Percentiles rank a stretch among this genome's conserved stretches.
Conservation (phyloP, 2,329 filamentous ascomycete species). For the Fusarium papillatum region DNA sequence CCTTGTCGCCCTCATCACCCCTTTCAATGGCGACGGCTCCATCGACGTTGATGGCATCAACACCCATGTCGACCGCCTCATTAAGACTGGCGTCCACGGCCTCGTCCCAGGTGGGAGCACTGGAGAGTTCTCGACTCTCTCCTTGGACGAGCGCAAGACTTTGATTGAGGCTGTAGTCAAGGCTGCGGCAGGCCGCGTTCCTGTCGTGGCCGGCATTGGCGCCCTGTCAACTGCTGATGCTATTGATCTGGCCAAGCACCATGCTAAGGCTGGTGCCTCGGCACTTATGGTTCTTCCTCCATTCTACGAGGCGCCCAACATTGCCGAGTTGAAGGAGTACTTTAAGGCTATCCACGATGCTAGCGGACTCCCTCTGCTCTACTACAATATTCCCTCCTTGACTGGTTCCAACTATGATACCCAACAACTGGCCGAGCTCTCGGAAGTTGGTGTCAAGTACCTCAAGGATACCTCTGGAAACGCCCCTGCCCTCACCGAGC, state of each 20-base stretch:
- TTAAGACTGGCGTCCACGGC: constrained; percentile 58
- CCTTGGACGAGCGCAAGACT: constrained; percentile 57
- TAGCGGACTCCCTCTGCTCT: constrained; percentile 55
- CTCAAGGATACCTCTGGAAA: constrained; percentile 65
- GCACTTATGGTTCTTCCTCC: constrained; percentile 62
- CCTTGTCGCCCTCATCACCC: constrained; percentile 60
- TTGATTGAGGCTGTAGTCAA: constrained; percentile 49
- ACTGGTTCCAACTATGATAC: constrained; percentile 47
- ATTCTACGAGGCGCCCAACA: constrained; percentile 58
- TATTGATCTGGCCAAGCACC: constrained; percentile 21
- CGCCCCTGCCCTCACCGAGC: constrained; percentile 58
- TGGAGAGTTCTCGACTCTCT: constrained; percentile 60
- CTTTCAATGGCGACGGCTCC: constrained; percentile 55
- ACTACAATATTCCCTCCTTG: constrained; percentile 56
- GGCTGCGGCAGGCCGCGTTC: constrained; percentile 51
- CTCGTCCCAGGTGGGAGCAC: constrained; percentile 60
- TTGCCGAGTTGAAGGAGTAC: constrained; percentile 50
- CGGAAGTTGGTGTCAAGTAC: constrained; percentile 58
- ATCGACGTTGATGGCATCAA: constrained; percentile 45
- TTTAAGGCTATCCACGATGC: constrained; percentile 52
- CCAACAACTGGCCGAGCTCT: constrained; percentile 53
- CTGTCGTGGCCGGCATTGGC: constrained; percentile 58
- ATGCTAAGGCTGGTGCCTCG: constrained; percentile 41
- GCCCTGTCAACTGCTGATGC: constrained; percentile 50
- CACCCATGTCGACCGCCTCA: constrained; percentile 57